These are phyloP conservation scores for Camellia sinensis DNA, from an alignment of 148 eudicot genomes.

Conservation along the genomic window DNA sequence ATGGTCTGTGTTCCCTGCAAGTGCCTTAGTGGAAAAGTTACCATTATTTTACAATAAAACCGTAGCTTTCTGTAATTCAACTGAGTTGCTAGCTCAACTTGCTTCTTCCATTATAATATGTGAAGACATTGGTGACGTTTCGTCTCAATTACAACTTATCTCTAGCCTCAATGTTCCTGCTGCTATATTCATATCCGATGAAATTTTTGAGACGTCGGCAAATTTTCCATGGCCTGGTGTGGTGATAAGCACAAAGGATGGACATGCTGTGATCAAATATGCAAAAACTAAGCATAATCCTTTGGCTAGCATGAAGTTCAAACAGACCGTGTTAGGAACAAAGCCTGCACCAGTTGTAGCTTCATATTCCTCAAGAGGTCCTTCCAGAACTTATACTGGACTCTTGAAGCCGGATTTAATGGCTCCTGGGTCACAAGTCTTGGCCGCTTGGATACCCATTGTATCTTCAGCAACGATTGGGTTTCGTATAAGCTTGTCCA, in stretches of 20 bases:
- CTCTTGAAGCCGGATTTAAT: slow-evolving; percentile 10
- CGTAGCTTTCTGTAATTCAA: slow-evolving; percentile 3
- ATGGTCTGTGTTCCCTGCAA: slow-evolving; percentile 23
- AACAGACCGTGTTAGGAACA: neutral
- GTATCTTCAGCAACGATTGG: neutral
- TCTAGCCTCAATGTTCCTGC: neutral
- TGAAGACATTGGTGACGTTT: neutral
- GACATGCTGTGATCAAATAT: neutral
- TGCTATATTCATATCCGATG: slow-evolving; percentile 2
- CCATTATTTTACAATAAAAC: slow-evolving; percentile 13
- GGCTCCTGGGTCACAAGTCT: neutral
- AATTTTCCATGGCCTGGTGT: slow-evolving; percentile 1
- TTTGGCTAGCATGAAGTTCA: neutral
- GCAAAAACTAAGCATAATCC: neutral
- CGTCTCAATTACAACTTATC: neutral
- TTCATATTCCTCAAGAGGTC: slow-evolving; percentile 1
- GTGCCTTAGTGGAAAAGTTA: slow-evolving; percentile 3
- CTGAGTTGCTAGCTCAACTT: neutral
- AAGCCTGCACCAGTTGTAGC: slow-evolving; percentile 11
- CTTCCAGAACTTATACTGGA: neutral
- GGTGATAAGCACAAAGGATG: slow-evolving; percentile 7
- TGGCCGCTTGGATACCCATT: slow-evolving; percentile 12
- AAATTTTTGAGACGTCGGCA: neutral
- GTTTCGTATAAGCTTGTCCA: neutral
- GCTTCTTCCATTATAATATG: slow-evolving; percentile 7